Base-by-base conservation (phyloP, 805 yeast species). In the Ascoidea asiatica region DNA sequence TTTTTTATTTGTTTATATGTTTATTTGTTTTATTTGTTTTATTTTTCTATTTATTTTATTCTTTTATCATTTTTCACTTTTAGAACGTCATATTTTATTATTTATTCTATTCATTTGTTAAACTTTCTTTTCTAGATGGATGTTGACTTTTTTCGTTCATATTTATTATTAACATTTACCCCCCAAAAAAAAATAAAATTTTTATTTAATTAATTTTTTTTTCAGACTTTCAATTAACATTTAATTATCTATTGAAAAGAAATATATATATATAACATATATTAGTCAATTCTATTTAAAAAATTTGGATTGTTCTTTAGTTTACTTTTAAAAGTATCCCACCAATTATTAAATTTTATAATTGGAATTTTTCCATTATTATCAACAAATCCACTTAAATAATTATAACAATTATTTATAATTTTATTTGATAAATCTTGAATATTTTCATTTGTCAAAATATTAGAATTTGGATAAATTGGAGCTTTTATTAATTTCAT, bases 381-480 rank as follows among this genome's bases (percentile, higher is more conserved):
- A 56, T 87, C 95, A 5, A 87, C 73, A 58, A 89, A 90, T n/a
- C 97, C 85, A 1, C 94, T 78, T 42, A 90, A 62, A 58, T 75
- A 92, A 57, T 92, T 89, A 63, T 90, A 92, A 1, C 97, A 97
- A 60, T 92, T 87, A 37, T 79, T 79, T 19, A 92, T 94, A 46
- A 92, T 87, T 57, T 84, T 85, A 49, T 83, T 85, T 1, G 97
- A 96, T 46, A 90, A 60, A 40, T 41, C 43, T 39, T 23, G 22
- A 6, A 40, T 21, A n/a, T 46, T 41, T 37, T 13, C 21, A 20
- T 21, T 33, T 21, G 38, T 11, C 7, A 43, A 43, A 21, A 40
- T 20, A 23, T 43, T 33, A 4, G 39, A 39, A 5, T n/a, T 7
- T 23, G 11, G 17, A n/a, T 13, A 19, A n/a, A 11, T 21, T 38